Percentiles rank a stretch among this genome's conserved stretches.
Conservation (phyloP, 1,284 basidiomycete species). For the Cutaneotrichosporon daszewskae region DNA sequence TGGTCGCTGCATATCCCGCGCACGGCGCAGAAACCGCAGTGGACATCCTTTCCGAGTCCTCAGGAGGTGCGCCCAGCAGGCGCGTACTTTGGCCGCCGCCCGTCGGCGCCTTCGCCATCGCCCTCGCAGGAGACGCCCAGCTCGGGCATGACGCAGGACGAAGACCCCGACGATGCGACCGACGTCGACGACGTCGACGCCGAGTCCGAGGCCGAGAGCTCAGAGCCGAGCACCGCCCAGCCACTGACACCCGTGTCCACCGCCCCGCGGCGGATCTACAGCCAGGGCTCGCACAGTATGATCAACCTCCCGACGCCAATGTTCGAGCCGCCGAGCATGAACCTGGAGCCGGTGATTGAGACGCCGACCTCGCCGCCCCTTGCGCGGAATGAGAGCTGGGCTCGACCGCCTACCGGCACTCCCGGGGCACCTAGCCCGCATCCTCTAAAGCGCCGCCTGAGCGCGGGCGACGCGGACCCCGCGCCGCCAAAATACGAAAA, state of each 20-base stretch:
- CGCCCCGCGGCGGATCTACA: slow-evolving; percentile 54
- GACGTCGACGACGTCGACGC: slow-evolving; percentile 1
- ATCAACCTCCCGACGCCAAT: slow-evolving; percentile 46
- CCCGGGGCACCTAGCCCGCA: slow-evolving; percentile 3
- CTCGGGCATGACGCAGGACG: neutral
- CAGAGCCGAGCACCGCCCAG: neutral
- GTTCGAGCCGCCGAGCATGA: neutral
- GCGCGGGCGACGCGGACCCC: slow-evolving; percentile 47
- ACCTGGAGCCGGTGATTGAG: slow-evolving; percentile 19
- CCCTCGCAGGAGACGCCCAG: neutral
- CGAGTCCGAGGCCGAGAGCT: slow-evolving; percentile 1
- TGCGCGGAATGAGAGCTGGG: neutral
- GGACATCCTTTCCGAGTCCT: no score
- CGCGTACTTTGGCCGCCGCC: no score
- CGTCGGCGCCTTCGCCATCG: no score
- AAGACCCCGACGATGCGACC: slow-evolving; percentile 1
- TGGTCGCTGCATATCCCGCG: no score
- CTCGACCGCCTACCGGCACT: slow-evolving; percentile 2
- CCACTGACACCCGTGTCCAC: slow-evolving; percentile 2
- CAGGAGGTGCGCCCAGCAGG: no score
- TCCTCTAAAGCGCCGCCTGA: slow-evolving; percentile 43
- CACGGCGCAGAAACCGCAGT: no score
- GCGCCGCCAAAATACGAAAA: slow-evolving; percentile 46
- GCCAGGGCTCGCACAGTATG: slow-evolving; percentile 59
- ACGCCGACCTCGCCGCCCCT: neutral